Conservation (phyloP, 768 basidiomycete species). For the Saitozyma sp. region DNA sequence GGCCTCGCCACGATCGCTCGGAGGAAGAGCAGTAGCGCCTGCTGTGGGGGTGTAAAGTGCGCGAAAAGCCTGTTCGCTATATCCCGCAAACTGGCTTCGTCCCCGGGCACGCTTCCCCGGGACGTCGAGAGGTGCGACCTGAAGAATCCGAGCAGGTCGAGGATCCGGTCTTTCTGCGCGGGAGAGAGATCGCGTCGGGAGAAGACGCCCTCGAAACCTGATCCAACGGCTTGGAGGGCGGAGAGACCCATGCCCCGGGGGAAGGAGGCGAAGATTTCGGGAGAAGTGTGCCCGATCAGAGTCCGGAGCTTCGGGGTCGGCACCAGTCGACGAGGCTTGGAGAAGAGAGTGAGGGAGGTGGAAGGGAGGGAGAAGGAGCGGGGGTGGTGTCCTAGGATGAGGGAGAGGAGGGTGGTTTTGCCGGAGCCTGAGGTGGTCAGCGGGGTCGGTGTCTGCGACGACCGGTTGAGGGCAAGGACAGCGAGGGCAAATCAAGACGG, state of each 20-base stretch:
- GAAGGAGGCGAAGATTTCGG: constrained; percentile 88
- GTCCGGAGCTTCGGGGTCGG: constrained; percentile 67
- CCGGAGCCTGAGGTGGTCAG: constrained; percentile 67
- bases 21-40: constrained; percentile 78
- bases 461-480: neutral
- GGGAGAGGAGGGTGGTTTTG: constrained; percentile 86
- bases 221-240: constrained; percentile 77
- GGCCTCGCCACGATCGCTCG: constrained; percentile 77
- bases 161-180: constrained; percentile 57
- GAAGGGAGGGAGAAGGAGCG: constrained; percentile 74
- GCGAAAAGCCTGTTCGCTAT: constrained; percentile 64
- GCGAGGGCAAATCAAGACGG: too few relatives aligned
- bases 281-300: constrained; percentile 76
- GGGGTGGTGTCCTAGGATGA: constrained; percentile 92
- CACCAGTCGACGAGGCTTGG: constrained; percentile 63
- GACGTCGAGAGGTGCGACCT: constrained; percentile 39
- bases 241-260: constrained; percentile 67
- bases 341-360: constrained; percentile 64
- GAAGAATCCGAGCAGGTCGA: constrained; percentile 66
- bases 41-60: constrained; percentile 69
- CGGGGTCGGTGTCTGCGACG: neutral
- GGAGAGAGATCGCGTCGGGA: constrained; percentile 59
- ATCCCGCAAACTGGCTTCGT: constrained; percentile 26
- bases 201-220: constrained; percentile 84
- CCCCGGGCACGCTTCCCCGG: neutral